Evolutionary conservation across 1,284 basidiomycete species (phyloP).

Genomic region (Coniferiporia weirii): DNA sequence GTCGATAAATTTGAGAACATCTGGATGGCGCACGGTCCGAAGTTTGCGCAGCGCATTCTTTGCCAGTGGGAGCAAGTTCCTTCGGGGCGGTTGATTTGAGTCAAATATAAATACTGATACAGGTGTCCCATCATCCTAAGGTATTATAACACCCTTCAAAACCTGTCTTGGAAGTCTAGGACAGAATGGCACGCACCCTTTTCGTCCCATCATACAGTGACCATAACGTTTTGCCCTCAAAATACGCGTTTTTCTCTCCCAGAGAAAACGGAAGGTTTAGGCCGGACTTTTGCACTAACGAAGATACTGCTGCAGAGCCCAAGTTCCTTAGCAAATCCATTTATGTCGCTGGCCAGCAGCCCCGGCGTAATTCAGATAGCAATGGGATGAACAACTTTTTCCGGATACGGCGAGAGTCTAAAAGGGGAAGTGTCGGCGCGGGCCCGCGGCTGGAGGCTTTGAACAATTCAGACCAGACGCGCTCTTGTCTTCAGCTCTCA

Average conservation of each 20-base stretch:
- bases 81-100: slow-evolving; percentile 53
- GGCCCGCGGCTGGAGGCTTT: no score
- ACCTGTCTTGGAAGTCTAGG: slow-evolving; percentile 9
- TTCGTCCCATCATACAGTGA: slow-evolving; percentile 85
- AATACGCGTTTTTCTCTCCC: slow-evolving; percentile 66
- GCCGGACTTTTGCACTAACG: slow-evolving; percentile 86
- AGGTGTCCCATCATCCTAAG: slow-evolving; percentile 81
- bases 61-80: slow-evolving; percentile 69
- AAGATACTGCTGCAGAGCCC: slow-evolving; percentile 82
- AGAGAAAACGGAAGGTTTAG: slow-evolving; percentile 86
- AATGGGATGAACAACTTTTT: no score
- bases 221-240: slow-evolving; percentile 73
- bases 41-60: slow-evolving; percentile 91
- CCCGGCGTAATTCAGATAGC: not conserved
- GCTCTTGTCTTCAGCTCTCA: slow-evolving; percentile 7
- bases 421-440: not conserved
- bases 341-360: not conserved
- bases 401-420: no score
- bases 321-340: slow-evolving; percentile 86
- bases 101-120: slow-evolving; percentile 92
- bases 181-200: slow-evolving; percentile 47
- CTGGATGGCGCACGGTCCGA: slow-evolving; percentile 89
- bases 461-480: not conserved
- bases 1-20: slow-evolving; percentile 94
- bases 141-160: slow-evolving; percentile 5